Base-by-base conservation (phyloP, 805 yeast species). In the Candida maris region DNA sequence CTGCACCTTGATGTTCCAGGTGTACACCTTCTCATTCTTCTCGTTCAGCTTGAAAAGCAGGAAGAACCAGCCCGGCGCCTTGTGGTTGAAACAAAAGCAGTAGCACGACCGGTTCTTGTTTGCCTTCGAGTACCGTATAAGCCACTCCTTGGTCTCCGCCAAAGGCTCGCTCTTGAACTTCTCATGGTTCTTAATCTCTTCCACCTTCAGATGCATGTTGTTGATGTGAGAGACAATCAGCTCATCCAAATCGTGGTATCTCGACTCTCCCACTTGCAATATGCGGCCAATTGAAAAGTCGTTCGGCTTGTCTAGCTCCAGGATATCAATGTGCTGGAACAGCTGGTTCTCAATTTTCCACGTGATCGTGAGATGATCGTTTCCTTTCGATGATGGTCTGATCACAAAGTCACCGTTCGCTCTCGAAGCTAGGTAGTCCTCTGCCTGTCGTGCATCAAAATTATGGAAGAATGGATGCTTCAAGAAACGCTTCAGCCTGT, bases 261-360 rank as follows among this genome's bases (percentile, higher is more conserved):
- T 67, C 49, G 73, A 73, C 15, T 54, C 52, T 24, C 86, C 97
- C 29, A 91, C 88, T 35, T 69, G 69, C 33, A 81, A 60, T 3
- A 65, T 61, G 37, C 71, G 69, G 33, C 87, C 87, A 27, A 82
- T 55, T 0, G 77, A 71, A 42, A 62, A 74, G 22, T 83, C 87
- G 43, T 75, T 77, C 35, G 75, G 81, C 52, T 79, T 78, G 30
- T 73, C 79, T 31, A 73, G 71, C 61, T 93, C 97, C 44, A 79
- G 68, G 30, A 93, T 84, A 49, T 88, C 93, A 45, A 93, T 67
- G 58, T 93, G 97, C 59, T 93, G 97, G 64, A 83, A 93, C 44
- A 91, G 65, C 57, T 81, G 84, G 56, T 85, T 91, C 41, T 85
- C 93, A 30, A 93, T 89, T 59, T 93, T 93, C 97, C 97, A 93